Conservation (phyloP, 2,329 filamentous ascomycete species). For the Aspergillus ochraceoroseus region DNA sequence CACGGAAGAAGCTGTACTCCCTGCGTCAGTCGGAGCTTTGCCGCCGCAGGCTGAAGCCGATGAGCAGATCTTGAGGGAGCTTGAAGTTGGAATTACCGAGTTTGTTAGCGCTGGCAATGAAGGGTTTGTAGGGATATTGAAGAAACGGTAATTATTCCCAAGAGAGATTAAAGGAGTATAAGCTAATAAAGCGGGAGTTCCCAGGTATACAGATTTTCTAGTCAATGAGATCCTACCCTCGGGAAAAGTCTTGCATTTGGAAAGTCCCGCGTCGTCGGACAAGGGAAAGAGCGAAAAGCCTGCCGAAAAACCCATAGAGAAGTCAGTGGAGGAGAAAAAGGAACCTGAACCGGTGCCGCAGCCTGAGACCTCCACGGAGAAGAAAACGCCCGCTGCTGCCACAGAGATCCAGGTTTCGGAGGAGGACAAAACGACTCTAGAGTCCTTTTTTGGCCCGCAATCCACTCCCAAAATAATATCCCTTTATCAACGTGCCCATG, state of each 20-base stretch:
- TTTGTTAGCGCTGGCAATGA: slow-evolving; percentile 55
- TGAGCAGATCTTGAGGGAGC: slow-evolving; percentile 39
- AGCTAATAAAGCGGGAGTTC: slow-evolving; percentile 6
- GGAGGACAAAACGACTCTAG: slow-evolving; percentile 45
- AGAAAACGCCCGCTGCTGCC: slow-evolving; percentile 16
- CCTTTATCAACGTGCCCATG: slow-evolving; percentile 53
- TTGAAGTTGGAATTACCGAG: slow-evolving; percentile 57
- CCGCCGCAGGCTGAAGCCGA: slow-evolving; percentile 18
- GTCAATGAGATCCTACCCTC: slow-evolving; percentile 81
- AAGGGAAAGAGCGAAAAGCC: slow-evolving; percentile 12
- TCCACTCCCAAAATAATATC: slow-evolving; percentile 49
- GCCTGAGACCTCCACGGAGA: slow-evolving; percentile 14
- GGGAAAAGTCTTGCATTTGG: slow-evolving; percentile 70
- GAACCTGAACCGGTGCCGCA: too few relatives aligned
- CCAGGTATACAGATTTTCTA: slow-evolving; percentile 81
- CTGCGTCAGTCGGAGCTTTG: slow-evolving; percentile 15
- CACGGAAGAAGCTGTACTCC: slow-evolving; percentile 17
- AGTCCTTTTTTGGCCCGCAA: slow-evolving; percentile 49
- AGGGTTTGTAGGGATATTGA: slow-evolving; percentile 61
- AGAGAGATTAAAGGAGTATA: neutral
- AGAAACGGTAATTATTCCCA: slow-evolving; percentile 52
- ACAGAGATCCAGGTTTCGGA: slow-evolving; percentile 36
- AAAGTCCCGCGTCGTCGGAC: slow-evolving; percentile 40
- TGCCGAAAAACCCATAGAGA: slow-evolving; percentile 14
- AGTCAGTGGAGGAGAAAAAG: slow-evolving; percentile 15